phyloP scores from a whole-genome alignment of 768 basidiomycete genomes.

The Pleurotus tuoliensis region DNA sequence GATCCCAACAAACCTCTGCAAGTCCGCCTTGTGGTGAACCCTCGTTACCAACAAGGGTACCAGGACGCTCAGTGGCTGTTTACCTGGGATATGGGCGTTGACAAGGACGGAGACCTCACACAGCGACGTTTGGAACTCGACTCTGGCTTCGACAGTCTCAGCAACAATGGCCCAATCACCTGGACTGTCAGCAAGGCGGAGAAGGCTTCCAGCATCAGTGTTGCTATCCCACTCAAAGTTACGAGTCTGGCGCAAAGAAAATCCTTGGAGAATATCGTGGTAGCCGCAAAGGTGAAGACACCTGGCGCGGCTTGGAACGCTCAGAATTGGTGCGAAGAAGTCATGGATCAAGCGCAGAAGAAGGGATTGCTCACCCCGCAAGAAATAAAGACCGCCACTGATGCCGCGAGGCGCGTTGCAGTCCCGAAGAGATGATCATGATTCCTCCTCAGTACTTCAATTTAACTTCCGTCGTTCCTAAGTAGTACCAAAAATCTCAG shows the following conservation, averaged over 20 bases:
- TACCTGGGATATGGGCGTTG: not conserved
- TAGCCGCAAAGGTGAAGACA: not conserved
- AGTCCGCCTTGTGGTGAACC: not conserved
- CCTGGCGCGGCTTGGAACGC: not conserved
- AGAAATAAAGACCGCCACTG: not conserved
- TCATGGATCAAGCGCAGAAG: not conserved
- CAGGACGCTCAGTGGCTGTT: not conserved
- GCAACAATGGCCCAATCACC: not conserved
- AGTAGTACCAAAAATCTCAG: not conserved
- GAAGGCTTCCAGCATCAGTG: not conserved
- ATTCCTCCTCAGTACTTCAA: not conserved
- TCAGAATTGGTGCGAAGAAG: not conserved
- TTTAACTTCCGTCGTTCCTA: not conserved
- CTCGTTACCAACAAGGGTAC: not conserved
- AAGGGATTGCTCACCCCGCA: not conserved
- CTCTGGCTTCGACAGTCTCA: not conserved
- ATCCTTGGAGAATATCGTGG: not conserved
- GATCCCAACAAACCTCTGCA: constrained; percentile 10
- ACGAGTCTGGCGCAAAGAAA: not conserved
- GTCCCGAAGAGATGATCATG: not conserved
- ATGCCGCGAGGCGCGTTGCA: not conserved
- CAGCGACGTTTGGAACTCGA: not conserved
- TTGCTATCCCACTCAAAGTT: not conserved
- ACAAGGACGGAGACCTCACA: not conserved
- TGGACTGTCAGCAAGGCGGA: not conserved